phyloP scores from a whole-genome alignment of 805 yeast genomes.

The Myxozyma udenii region DNA sequence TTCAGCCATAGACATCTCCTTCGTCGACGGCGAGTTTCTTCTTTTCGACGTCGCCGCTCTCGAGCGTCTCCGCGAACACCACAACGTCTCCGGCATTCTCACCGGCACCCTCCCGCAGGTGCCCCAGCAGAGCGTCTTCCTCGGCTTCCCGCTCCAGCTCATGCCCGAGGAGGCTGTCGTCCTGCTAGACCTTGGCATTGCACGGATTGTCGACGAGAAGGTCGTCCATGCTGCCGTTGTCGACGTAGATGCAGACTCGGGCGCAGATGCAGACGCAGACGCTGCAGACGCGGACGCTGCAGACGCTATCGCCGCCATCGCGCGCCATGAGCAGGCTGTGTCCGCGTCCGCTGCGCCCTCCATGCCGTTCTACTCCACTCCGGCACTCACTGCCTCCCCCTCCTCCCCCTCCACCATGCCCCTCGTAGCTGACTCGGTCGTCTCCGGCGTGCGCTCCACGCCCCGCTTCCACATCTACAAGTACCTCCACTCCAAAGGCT shows the following conservation, averaged over 20 bases:
- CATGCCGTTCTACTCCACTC: constrained; percentile 1
- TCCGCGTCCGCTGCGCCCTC: neutral
- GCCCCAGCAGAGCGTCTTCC: constrained; percentile 90
- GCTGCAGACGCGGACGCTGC: neutral
- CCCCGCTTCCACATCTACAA: constrained; percentile 42
- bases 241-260: constrained; percentile 5
- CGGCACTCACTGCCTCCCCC: constrained; percentile 5
- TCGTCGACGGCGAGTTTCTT: constrained; percentile 26
- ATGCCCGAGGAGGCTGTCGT: constrained; percentile 70
- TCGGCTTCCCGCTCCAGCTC: constrained; percentile 77
- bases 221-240: constrained; percentile 33
- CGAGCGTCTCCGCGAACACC: constrained; percentile 49
- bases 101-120: constrained; percentile 81
- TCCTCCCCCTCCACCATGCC: neutral
- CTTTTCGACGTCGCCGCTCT: constrained; percentile 41
- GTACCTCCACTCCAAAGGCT: constrained; percentile 46
- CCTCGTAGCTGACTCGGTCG: constrained; percentile 1
- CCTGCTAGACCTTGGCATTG: constrained; percentile 44
- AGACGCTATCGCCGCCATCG: neutral
- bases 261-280: neutral
- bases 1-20: constrained; percentile 9
- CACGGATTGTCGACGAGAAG: constrained; percentile 45
- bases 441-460: constrained; percentile 5
- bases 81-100: constrained; percentile 72
- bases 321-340: neutral